These are phyloP conservation scores for Psidium guajava DNA, from an alignment of 345 rosid species.

Conservation along the genomic window DNA sequence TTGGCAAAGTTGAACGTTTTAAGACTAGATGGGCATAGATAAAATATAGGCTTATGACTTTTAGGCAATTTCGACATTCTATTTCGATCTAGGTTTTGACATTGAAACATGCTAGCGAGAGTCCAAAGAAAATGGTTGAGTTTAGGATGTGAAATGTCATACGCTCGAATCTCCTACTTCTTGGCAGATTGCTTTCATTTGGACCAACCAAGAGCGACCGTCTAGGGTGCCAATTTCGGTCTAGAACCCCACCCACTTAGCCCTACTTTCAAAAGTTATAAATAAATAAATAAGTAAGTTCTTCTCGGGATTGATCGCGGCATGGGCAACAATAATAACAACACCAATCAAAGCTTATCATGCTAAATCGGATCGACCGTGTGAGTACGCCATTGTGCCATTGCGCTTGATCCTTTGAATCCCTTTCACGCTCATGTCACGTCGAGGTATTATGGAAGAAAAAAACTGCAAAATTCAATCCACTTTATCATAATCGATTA, in stretches of 20 bases:
- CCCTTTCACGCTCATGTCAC: too few species aligned
- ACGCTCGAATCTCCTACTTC: neutral
- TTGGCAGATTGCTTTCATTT: neutral
- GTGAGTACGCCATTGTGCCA: neutral
- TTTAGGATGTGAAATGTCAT: neutral
- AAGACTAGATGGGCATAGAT: too few species aligned
- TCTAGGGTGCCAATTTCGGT: neutral
- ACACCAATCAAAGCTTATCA: neutral
- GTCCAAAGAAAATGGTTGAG: neutral
- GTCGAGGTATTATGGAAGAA: too few species aligned
- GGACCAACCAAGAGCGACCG: neutral
- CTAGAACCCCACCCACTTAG: neutral
- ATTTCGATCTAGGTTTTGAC: too few species aligned
- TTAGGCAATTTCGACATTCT: too few species aligned
- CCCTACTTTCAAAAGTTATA: rapidly evolving
- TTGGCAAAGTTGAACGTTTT: too few species aligned
- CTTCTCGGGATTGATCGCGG: rapidly evolving
- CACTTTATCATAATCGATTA: too few species aligned
- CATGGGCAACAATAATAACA: rapidly evolving
- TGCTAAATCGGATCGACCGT: neutral
- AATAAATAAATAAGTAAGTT: neutral
- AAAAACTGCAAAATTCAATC: too few species aligned
- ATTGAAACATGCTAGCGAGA: too few species aligned
- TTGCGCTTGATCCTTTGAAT: too few species aligned
- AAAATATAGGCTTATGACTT: too few species aligned